Evolutionary conservation across 2,329 filamentous ascomycete genomes (phyloP).

Genomic region (Fusarium haematococcum): DNA sequence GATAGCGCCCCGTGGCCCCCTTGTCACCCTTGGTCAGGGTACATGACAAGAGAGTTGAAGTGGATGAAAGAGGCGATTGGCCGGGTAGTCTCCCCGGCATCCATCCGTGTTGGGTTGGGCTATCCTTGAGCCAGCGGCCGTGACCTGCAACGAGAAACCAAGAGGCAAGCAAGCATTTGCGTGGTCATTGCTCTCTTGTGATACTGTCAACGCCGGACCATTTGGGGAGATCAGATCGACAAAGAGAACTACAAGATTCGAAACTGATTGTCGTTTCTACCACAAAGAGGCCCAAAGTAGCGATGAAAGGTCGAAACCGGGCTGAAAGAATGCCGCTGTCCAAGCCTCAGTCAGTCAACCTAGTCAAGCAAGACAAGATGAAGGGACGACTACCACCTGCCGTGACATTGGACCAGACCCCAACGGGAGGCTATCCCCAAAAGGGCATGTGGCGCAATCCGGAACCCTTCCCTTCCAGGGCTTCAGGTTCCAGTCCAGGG

Average conservation of each 20-base stretch:
- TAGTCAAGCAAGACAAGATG: not conserved
- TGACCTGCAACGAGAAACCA: not conserved
- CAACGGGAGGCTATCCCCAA: conserved; percentile 9
- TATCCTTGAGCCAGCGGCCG: not conserved
- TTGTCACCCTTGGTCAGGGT: conserved; percentile 12
- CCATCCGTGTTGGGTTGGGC: conserved; percentile 27
- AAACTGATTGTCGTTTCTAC: not conserved
- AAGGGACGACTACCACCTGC: conserved; percentile 15
- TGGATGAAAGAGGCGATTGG: conserved; percentile 21
- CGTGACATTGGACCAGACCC: conserved; percentile 23
- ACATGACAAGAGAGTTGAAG: conserved; percentile 16
- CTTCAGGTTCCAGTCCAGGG: conserved; percentile 4
- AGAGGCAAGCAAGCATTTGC: not conserved
- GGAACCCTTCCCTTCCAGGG: conserved; percentile 1
- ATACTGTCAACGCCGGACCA: conserved; percentile 4
- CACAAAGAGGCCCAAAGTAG: not conserved
- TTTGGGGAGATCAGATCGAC: not conserved
- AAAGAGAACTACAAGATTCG: not conserved
- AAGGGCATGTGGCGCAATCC: conserved; percentile 14
- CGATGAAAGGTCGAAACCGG: conserved; percentile 12
- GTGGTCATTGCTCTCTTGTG: conserved; percentile 6
- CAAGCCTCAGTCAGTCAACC: not conserved
- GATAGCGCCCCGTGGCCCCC: conserved; percentile 26
- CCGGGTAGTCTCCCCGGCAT: conserved; percentile 11
- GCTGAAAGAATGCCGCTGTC: conserved; percentile 1